These are phyloP conservation scores for Cerrena zonata DNA, from an alignment of 1,284 basidiomycete genomes.

Conservation along the genomic window DNA sequence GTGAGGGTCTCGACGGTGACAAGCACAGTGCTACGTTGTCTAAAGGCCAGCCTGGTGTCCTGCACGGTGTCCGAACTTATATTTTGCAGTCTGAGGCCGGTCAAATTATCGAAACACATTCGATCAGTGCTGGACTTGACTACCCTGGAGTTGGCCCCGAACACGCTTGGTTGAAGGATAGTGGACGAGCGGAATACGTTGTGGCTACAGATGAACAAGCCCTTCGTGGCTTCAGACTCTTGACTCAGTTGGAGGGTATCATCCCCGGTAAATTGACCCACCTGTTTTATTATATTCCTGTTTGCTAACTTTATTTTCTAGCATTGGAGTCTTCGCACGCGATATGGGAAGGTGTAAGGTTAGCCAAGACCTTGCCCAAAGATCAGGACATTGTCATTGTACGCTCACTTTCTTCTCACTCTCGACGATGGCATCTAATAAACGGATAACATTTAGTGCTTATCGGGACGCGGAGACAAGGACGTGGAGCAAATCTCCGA, in stretches of 20 bases:
- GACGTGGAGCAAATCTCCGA: slow-evolving; percentile 90
- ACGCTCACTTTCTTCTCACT: slow-evolving; percentile 25
- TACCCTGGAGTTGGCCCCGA: slow-evolving; percentile 95
- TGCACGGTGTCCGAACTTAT: slow-evolving; percentile 95
- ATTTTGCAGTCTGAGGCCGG: slow-evolving; percentile 84
- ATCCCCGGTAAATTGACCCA: slow-evolving; percentile 71
- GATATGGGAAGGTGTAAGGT: slow-evolving; percentile 83
- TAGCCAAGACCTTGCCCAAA: slow-evolving; percentile 81
- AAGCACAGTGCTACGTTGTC: slow-evolving; percentile 89
- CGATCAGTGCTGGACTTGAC: slow-evolving; percentile 90
- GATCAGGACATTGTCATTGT: slow-evolving; percentile 89
- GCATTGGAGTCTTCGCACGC: slow-evolving; percentile 95
- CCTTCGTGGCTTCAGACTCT: slow-evolving; percentile 84
- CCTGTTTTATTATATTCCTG: slow-evolving; percentile 3
- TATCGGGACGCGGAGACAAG: slow-evolving; percentile 90
- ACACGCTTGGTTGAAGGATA: slow-evolving; percentile 94
- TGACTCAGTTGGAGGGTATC: slow-evolving; percentile 92
- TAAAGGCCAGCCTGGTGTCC: slow-evolving; percentile 86
- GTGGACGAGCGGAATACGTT: slow-evolving; percentile 87
- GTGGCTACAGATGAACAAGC: slow-evolving; percentile 92
- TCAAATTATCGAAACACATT: slow-evolving; percentile 96
- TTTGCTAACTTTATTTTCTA: slow-evolving; percentile 23
- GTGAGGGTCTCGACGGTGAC: slow-evolving; percentile 84
- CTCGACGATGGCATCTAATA: too few relatives aligned
- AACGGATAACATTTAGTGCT: slow-evolving; percentile 64